Conservation (phyloP, 805 yeast species). For the Kuraishia piskuri region DNA sequence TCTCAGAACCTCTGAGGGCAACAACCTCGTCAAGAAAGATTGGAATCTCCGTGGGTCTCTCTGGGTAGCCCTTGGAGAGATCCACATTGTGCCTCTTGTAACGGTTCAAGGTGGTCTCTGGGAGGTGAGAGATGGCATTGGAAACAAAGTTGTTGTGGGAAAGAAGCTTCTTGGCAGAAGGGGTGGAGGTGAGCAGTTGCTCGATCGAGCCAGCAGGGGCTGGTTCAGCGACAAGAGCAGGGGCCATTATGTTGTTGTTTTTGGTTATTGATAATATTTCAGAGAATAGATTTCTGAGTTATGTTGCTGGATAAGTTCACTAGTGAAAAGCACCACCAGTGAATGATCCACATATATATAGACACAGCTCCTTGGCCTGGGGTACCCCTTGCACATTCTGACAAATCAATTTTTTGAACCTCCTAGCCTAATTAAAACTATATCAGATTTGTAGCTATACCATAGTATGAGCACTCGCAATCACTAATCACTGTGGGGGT, state of each 20-base stretch:
- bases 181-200: neutral
- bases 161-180: neutral
- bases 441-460: too few relatives aligned
- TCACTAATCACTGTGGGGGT: too few relatives aligned
- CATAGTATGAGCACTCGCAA: too few relatives aligned
- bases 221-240: neutral
- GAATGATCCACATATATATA: too few relatives aligned
- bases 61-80: neutral
- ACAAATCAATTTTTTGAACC: too few relatives aligned
- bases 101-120: neutral
- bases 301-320: too few relatives aligned
- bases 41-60: slow-evolving; percentile 18
- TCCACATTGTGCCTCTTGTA: neutral
- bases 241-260: neutral
- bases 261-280: neutral
- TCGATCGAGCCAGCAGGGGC: neutral
- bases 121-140: neutral
- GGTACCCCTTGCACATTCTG: too few relatives aligned
- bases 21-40: slow-evolving; percentile 30
- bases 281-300: too few relatives aligned
- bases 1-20: slow-evolving; percentile 19
- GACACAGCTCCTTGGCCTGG: too few relatives aligned
- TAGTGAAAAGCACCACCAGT: too few relatives aligned
- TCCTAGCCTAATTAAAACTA: too few relatives aligned
- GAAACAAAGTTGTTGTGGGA: neutral